phyloP scores from a whole-genome alignment of 2,329 filamentous ascomycete genomes.

The Fusarium pseudonygamai region DNA sequence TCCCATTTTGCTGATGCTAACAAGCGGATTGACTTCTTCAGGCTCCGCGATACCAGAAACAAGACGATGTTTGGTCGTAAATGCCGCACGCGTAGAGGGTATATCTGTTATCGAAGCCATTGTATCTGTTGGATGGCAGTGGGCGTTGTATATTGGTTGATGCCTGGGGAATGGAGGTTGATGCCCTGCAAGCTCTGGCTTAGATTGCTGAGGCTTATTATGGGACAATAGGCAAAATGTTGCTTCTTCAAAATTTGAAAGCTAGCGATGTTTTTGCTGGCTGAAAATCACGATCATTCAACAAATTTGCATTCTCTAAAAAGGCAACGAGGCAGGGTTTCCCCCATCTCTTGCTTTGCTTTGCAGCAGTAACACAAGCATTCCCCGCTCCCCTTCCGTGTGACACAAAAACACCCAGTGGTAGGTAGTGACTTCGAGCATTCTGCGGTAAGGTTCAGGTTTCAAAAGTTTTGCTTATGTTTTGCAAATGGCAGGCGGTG shows the following conservation, averaged over 20 bases:
- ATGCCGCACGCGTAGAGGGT: neutral
- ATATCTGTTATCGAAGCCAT: neutral
- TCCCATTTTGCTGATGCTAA: neutral
- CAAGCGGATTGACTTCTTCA: neutral
- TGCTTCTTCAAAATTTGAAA: too few species aligned
- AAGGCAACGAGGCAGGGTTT: neutral
- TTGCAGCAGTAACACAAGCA: neutral
- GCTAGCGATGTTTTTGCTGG: too few species aligned
- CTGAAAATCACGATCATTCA: too few species aligned
- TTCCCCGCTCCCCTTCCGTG: neutral
- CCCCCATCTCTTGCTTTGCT: neutral
- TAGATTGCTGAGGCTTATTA: too few species aligned
- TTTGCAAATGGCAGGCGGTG: neutral
- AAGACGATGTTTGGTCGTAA: neutral
- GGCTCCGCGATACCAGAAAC: too few species aligned
- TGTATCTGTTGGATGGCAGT: neutral
- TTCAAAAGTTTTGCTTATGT: neutral
- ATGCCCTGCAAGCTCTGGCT: neutral
- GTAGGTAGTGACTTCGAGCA: neutral
- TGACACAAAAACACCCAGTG: neutral
- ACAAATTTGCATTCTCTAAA: too few species aligned
- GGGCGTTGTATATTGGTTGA: too few species aligned
- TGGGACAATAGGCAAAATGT: too few species aligned
- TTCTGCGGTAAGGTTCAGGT: too few species aligned
- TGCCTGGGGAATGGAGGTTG: too few species aligned